Conservation (phyloP, 192 early-diverging fungal genomes). For the Gaertneriomyces semiglobifer region DNA sequence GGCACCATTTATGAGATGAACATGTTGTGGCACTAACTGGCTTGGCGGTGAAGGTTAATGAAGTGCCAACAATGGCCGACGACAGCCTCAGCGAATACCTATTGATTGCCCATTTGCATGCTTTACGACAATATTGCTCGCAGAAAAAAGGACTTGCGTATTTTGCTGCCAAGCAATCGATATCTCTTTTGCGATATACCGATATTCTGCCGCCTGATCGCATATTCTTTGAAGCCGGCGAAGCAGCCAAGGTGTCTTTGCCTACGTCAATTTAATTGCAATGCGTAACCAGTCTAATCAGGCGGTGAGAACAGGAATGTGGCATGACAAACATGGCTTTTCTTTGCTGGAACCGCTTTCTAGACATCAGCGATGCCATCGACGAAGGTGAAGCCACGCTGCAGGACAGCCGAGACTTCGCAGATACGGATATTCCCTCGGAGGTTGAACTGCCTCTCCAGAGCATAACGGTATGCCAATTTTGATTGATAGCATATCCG, state of each 20-base stretch:
- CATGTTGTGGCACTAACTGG: too few relatives aligned
- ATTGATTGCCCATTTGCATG: slow-evolving; percentile 48
- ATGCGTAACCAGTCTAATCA: too few relatives aligned
- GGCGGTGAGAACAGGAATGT: slow-evolving; percentile 33
- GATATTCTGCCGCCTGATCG: slow-evolving; percentile 50
- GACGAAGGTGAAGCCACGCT: slow-evolving; percentile 54
- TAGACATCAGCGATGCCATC: slow-evolving; percentile 60
- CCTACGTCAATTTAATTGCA: too few relatives aligned
- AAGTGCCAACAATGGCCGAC: too few relatives aligned
- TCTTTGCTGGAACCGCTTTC: slow-evolving; percentile 61
- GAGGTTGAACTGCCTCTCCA: slow-evolving; percentile 50
- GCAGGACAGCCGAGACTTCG: slow-evolving; percentile 57
- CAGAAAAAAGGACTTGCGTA: slow-evolving; percentile 49
- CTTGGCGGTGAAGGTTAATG: too few relatives aligned
- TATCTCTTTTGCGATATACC: slow-evolving; percentile 53
- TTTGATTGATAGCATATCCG: neutral
- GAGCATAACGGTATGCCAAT: slow-evolving; percentile 38
- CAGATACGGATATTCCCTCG: slow-evolving; percentile 58
- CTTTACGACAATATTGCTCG: slow-evolving; percentile 50
- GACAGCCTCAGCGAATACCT: slow-evolving; percentile 19
- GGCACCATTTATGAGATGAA: too few relatives aligned
- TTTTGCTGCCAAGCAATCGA: slow-evolving; percentile 56
- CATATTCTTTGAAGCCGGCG: slow-evolving; percentile 56
- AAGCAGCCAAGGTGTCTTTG: slow-evolving; percentile 45
- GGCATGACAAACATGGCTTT: slow-evolving; percentile 63